A percentile compares a stretch with the other conserved stretches of the same genome.
Conservation (phyloP, 805 yeast species). For the Teunomyces stri region DNA sequence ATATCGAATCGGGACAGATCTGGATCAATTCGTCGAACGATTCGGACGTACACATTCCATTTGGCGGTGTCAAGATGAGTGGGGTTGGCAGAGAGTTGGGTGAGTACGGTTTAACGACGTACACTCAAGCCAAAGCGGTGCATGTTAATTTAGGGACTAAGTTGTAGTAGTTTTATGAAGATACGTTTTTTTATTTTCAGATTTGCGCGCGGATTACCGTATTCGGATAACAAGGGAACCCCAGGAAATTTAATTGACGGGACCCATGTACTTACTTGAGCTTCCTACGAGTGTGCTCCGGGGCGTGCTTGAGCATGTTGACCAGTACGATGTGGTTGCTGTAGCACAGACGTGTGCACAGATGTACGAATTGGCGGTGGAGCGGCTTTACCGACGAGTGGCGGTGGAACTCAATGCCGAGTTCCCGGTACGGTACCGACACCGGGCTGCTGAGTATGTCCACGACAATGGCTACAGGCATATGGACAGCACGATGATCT, state of each 20-base stretch:
- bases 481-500: constrained; percentile 31
- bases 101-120: constrained; percentile 33
- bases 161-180: constrained; percentile 13
- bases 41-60: constrained; percentile 39
- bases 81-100: constrained; percentile 46
- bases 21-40: constrained; percentile 49
- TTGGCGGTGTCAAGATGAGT: constrained; percentile 36
- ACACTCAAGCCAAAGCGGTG: constrained; percentile 35
- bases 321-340: constrained; percentile 29
- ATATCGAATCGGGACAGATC: constrained; percentile 43
- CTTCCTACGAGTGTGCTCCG: constrained; percentile 12
- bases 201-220: not conserved
- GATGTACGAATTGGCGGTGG: constrained; percentile 21
- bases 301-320: constrained; percentile 24
- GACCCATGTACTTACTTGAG: too few species aligned
- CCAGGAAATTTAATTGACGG: too few species aligned
- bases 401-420: constrained; percentile 29
- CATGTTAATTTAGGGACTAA: constrained; percentile 56
- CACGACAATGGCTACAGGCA: constrained; percentile 25
- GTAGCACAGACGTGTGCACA: constrained; percentile 21
- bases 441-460: constrained; percentile 15
- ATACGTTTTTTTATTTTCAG: not conserved
- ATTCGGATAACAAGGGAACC: too few species aligned
- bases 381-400: constrained; percentile 27
- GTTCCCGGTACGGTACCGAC: constrained; percentile 20